These are phyloP conservation scores for Arxiozyma slooffiae DNA, from an alignment of 1,139 yeast genomes.

Conservation along the genomic window DNA sequence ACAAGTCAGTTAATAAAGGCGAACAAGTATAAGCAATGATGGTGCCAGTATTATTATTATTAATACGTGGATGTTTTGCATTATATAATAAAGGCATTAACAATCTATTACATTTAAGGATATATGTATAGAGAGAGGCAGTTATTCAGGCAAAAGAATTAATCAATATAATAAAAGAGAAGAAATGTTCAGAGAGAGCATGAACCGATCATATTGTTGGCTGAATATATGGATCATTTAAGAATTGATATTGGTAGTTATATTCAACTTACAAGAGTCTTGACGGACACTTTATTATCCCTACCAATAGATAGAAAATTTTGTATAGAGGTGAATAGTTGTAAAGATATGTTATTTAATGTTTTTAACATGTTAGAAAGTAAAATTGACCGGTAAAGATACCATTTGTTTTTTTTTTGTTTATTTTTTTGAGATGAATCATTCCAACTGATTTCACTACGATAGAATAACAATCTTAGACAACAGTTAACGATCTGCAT, in stretches of 20 bases:
- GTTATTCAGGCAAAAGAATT: constrained; percentile 78
- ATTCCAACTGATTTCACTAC: constrained; percentile 73
- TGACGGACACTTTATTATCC: constrained; percentile 76
- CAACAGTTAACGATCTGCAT: too few relatives aligned
- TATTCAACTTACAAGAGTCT: constrained; percentile 65
- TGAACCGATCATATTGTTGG: constrained; percentile 43
- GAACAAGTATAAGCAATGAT: too few relatives aligned
- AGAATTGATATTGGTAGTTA: constrained; percentile 69
- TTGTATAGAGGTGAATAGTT: constrained; percentile 54
- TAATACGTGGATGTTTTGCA: constrained; percentile 71
- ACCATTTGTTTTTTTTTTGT: constrained; percentile 61
- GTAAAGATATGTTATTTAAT: too few relatives aligned
- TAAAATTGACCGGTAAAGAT: constrained; percentile 54
- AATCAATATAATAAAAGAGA: constrained; percentile 59
- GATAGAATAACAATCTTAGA: too few relatives aligned
- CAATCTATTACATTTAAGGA: constrained; percentile 50
- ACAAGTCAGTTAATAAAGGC: too few relatives aligned
- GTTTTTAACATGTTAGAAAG: constrained; percentile 98
- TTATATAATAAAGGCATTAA: constrained; percentile 56
- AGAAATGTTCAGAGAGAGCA: constrained; percentile 6
- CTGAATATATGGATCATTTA: constrained; percentile 53
- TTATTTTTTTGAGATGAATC: constrained; percentile 60
- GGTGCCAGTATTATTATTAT: background rate
- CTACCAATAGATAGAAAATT: constrained; percentile 42
- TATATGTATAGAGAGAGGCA: constrained; percentile 78